Base-by-base conservation (phyloP, 2,329 filamentous ascomycete genomes). In the Rasamsonia emersonii region DNA sequence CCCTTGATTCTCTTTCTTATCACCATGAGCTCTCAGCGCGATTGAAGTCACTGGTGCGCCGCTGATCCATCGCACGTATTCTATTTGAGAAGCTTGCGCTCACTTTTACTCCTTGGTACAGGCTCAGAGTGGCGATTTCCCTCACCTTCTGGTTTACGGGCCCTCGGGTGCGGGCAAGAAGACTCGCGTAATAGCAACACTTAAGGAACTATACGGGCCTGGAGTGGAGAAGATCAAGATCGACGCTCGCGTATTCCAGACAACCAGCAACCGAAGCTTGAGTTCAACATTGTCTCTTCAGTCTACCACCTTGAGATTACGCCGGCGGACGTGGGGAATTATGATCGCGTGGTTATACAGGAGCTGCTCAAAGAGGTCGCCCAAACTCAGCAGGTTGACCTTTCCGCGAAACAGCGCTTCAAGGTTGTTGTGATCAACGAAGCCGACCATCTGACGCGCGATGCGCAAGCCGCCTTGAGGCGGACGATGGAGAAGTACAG, bases 151-250 rank as follows among this genome's bases (percentile, higher is more conserved):
- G 41, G 84, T 98, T 43, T 98, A 96, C 56, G 91, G 91, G 0
- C 91, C 91, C 1, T 95, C 89, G 0, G 91, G 91, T 19, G 91
- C 91, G 4, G 91, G 91, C 45, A 98, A 98, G 62, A 98, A 98
- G 64, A 98, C 91, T 1, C 80, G 91, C 25, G 93, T 96, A 45
- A 86, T 95, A 11, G 88, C 91, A 10, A 96, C 89, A 0, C 67
- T 98, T 3, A 93, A 94, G 58, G 89, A 95, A 54, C 73, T 98
- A 5, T 98, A 91, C 59, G 91, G 91, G 0, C 80, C 89, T 0
- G 89, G 91, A 25, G 91, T 94, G n/a, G 93, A 98, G 55, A 96
- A 95, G 71, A 98, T 98, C 71, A 96, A 96, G 67, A 96, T 98
- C 62, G 91, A 98, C 56, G 85, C 86, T 9, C 83, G 91, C 43